Base-by-base conservation (phyloP, 495 filamentous ascomycete genomes). In the Penicillium crystallinum region DNA sequence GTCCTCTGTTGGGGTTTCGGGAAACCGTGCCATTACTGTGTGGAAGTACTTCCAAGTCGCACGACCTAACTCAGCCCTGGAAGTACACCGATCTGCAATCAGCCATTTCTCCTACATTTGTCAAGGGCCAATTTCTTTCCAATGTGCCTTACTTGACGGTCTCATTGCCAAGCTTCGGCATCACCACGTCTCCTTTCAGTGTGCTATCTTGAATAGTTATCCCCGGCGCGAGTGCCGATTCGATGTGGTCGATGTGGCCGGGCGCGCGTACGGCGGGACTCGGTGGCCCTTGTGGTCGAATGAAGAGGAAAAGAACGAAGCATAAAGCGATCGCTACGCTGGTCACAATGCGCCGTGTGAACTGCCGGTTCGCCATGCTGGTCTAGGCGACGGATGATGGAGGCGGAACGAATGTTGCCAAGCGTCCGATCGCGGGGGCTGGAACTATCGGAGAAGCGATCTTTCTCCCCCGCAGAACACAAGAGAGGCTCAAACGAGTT, bases 11-110 rank as follows among this genome's bases (percentile, higher is more conserved):
- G 93, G 92, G 48, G 86, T 79, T 57, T 91, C 88, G 35, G 93
- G 95, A 71, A 92, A 98, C 48, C 91, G 85, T 31, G 90, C 87
- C 80, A 97, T 90, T 67, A 89, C 93, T 1, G 95, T 98, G 70
- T 98, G 93, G 62, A 98, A 82, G 57, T 96, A 83, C 63, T 91
- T 90, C 91, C 90, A 96, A 18, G 88, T 84, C 22, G 90, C 84
- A 58, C 89, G 86, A 52, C 91, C 91, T 15, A 96, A 78, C 72
- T 96, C 90, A 43, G 88, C 91, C 72, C 88, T 92, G 59, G 15
- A 50, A 39, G 38, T 39, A 15, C 6, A 41, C 40, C 19, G 45
- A 45, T 45, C 31, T 17, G 38, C 21, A 23, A 47, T 49, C 34
- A 48, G 47, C 44, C 30, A 45, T 35, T 29, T 46, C 29, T 29